Base-by-base conservation (phyloP, 2,329 filamentous ascomycete genomes). In the Colletotrichum zoysiae region DNA sequence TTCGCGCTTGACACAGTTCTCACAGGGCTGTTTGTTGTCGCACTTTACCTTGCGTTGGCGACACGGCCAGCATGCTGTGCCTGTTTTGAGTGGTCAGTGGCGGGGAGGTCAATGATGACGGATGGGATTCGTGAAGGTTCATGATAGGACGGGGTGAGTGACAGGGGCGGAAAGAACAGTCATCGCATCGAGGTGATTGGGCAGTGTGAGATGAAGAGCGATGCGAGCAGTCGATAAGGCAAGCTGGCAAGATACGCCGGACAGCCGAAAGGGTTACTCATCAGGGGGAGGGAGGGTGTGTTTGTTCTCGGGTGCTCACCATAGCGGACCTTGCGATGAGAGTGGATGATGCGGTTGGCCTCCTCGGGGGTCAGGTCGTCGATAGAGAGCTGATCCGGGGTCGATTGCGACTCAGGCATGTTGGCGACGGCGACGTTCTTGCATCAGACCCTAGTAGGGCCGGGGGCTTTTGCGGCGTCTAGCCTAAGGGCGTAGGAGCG, bases 21-120 rank as follows among this genome's bases (percentile, higher is more conserved):
- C 89, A 79, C 90, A 92, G 0, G 90, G 90, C 77, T 90, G 86
- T 78, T 91, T 89, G 79, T 91, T 91, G 81, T 91, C 89, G 78
- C 90, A 92, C 81, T 91, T 91, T 51, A 92, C 90, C 80, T 92
- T 91, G 74, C 90, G 86, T 79, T 91, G 90, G 57, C 90, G 85
- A 77, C 90, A 92, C 16, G 90, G 90, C 89, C 89, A 92, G 76
- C 90, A 92, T 5, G 88, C 88, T 53, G 88, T 90, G 70, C 88
- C 88, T 90, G 76, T 5, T 61, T 14, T 64, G 30, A 59, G 59
- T 59, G 16, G 20, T 67, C 40, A 69, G 70, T 42, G 18, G 44
- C 33, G 20, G 26, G 23, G n/a, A 12, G 20, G 8, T n/a, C 51
- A 55, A 56, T 30, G 35, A 57, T 30, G 26, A 53, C 16, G 50